Evolutionary conservation across 257 asterid genomes (phyloP).

Genomic region (Eucommia ulmoides): DNA sequence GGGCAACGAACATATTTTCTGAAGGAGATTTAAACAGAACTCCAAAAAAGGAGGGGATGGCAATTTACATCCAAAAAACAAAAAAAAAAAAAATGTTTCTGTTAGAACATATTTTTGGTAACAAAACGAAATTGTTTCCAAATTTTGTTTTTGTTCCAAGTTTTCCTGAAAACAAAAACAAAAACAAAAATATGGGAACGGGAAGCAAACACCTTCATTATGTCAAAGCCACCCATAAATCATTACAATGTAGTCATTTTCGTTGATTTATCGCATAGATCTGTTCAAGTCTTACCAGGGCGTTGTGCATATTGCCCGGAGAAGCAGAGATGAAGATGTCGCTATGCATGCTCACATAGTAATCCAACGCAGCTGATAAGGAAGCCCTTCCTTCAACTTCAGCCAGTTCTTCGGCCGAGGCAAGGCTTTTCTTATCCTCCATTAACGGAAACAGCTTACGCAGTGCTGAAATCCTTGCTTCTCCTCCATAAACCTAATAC

Average conservation of each 20-base stretch:
- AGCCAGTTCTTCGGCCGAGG: constrained; percentile 19
- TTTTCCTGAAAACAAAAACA: too few relatives aligned
- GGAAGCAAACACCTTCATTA: not conserved
- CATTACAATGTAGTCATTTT: not conserved
- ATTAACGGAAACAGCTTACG: constrained; percentile 23
- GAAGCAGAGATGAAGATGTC: constrained; percentile 32
- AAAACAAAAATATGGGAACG: too few relatives aligned
- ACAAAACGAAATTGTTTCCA: not conserved
- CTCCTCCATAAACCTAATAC: constrained; percentile 33
- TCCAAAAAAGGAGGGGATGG: too few relatives aligned
- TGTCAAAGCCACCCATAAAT: not conserved
- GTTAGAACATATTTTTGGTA: too few relatives aligned
- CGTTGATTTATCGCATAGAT: not conserved
- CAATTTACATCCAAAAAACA: too few relatives aligned
- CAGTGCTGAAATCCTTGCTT: constrained; percentile 24
- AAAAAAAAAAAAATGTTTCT: too few relatives aligned
- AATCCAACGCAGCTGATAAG: constrained; percentile 26
- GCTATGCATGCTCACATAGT: constrained; percentile 30
- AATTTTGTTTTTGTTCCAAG: not conserved
- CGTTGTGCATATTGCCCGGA: constrained; percentile 37
- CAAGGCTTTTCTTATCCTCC: constrained; percentile 30
- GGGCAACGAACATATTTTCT: too few relatives aligned
- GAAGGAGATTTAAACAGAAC: too few relatives aligned
- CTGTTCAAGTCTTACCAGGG: constrained; percentile 20
- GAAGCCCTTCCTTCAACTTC: constrained; percentile 27